Conservation (phyloP, 768 basidiomycete species). For the Trametes coccinea region DNA sequence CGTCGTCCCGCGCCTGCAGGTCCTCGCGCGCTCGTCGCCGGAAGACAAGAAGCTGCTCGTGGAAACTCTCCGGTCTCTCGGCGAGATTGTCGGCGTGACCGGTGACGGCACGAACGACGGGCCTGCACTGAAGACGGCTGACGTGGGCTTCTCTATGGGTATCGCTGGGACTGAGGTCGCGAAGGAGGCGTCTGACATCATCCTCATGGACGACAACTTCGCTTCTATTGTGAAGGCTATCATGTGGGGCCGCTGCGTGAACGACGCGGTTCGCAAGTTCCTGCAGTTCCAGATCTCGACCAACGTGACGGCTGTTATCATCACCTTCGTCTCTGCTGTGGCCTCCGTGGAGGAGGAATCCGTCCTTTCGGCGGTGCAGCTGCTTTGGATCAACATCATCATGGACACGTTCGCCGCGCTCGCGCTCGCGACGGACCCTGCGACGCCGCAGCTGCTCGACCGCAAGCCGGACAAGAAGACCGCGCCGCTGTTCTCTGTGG, state of each 20-base stretch:
- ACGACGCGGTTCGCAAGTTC: slow-evolving; percentile 97
- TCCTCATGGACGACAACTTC: slow-evolving; percentile 98
- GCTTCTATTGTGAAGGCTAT: slow-evolving; percentile 95
- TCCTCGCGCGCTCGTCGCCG: slow-evolving; percentile 95
- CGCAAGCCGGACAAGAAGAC: slow-evolving; percentile 90
- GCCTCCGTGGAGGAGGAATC: slow-evolving; percentile 74
- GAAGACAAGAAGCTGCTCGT: slow-evolving; percentile 96
- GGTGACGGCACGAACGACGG: slow-evolving; percentile 99
- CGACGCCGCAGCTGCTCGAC: slow-evolving; percentile 74
- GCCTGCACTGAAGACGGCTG: slow-evolving; percentile 90
- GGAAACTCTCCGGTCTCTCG: slow-evolving; percentile 79
- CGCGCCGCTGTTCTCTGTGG: slow-evolving; percentile 83
- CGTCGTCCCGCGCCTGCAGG: slow-evolving; percentile 89
- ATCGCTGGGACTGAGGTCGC: slow-evolving; percentile 97
- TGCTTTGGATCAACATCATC: slow-evolving; percentile 98
- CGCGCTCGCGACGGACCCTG: slow-evolving; percentile 96
- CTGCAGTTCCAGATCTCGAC: slow-evolving; percentile 93
- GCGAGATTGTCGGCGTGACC: slow-evolving; percentile 93
- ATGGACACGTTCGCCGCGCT: slow-evolving; percentile 99
- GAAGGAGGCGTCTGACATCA: slow-evolving; percentile 98
- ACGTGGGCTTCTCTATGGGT: slow-evolving; percentile 98
- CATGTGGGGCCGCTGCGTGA: slow-evolving; percentile 99
- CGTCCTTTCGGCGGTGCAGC: slow-evolving; percentile 92
- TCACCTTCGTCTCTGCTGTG: slow-evolving; percentile 90
- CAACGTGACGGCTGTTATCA: slow-evolving; percentile 93